Base-by-base conservation (phyloP, 1,284 basidiomycete genomes). In the Pseudozyma tsukubaensis region DNA sequence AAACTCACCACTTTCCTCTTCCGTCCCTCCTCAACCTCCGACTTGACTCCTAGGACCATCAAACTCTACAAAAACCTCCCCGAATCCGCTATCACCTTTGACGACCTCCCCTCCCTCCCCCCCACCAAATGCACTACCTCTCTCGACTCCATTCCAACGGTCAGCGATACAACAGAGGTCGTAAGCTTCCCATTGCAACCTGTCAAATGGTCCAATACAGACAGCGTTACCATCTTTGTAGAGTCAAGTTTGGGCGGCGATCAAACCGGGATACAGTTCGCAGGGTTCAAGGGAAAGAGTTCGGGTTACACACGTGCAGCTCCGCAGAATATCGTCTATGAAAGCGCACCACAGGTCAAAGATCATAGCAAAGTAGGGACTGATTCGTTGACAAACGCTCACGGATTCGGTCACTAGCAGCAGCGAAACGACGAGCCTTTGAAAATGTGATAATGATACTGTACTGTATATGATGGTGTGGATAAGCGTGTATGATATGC, bases 271-370 rank as follows among this genome's bases (percentile, higher is more conserved):
- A 68, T 84, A 50, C 78, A 77, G 24, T 84, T 77, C 59, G 21
- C 81, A 4, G 82, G 81, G 12, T 81, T 84, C 70, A 77, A 78
- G 16, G 82, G 82, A 21, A 79, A 81, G 47, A 49, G n/a, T 19
- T 59, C 66, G 3, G 64, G 68, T 7, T 45, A 45, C 51, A 51
- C 56, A 14, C 24, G 73, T 9, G 63, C 63, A 37, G 67, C 72
- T 3, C 81, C 82, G 0, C 56, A 67, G 2, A 78, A 77, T 42
- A 76, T 84, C 56, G 72, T 84, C 49, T 84, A 84, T 57, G 82
- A 84, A 63, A 61, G 72, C 40, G 76, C 82, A 5, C 82, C 82
- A 0, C 76, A 79, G 62, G 52, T 78, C 60, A 76, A 81, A 40
- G 81, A 81, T 43, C 81, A 83, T 49, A 35, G 67, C 48, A 79